Evolutionary conservation across 441 rosid species (phyloP), one percentile per base, ranked within the genome.

Genomic region (Erysimum cheiri): DNA sequence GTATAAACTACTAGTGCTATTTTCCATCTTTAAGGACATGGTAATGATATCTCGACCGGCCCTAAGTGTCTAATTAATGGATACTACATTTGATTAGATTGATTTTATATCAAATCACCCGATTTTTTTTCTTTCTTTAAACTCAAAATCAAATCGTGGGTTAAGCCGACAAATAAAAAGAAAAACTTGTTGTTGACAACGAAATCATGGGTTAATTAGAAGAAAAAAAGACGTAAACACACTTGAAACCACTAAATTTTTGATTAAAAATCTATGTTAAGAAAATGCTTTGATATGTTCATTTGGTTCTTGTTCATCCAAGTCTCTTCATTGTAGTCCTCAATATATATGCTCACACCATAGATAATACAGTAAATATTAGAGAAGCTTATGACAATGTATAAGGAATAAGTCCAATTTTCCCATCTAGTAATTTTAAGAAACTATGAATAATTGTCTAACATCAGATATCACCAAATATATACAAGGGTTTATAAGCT

Each of bases 231-330:
- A 43, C 14, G 31, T 6, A 6, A n/a, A 43, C 9, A 54, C 36
- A 47, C n/a, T 41, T 52, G 10, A 35, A 35, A 53, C 40, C 15
- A 41, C 35, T 29, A 9, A 12, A 37, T 17, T 39, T 14, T 6
- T 8, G 13, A 4, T 6, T 19, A 36, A 15, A 70, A 58, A 13
- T 40, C 4, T 14, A 60, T 61, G 9, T 6, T n/a, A 50, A 70
- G 12, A 44, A 24, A 33, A 35, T 26, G 14, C 10, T 64, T 48
- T 39, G 19, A 29, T 24, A 11, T 56, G 35, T 49, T 65, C 53
- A 56, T 40, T 58, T 73, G 61, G 71, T 40, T 58, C 36, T 58
- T 49, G 39, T 72, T 39, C 46, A 46, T 72, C 71, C 71, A 58
- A 58, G 71, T 65, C 71, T 65, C 52, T 58, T 39, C 67, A 39